phyloP scores from a whole-genome alignment of 164 flowering plant species.

The Stephania cephalantha region DNA sequence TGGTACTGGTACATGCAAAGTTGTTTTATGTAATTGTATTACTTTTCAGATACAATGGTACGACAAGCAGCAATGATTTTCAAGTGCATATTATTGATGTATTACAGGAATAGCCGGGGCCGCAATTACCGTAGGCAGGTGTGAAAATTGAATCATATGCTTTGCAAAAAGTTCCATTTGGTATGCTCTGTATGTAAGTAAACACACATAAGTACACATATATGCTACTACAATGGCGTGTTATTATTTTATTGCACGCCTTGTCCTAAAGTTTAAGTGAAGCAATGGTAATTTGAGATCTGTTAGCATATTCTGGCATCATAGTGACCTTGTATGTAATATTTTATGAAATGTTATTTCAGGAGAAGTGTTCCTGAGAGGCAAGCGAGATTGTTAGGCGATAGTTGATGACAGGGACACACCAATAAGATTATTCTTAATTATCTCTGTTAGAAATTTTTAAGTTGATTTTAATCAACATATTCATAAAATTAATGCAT shows the following conservation, averaged over 20 bases:
- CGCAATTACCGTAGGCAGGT: conserved; percentile 93
- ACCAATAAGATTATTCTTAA: not conserved
- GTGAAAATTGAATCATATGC: conserved; percentile 2
- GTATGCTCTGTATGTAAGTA: not conserved
- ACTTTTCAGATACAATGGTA: conserved; percentile 75
- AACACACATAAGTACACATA: not conserved
- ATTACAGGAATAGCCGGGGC: conserved; percentile 88
- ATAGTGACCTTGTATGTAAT: not conserved
- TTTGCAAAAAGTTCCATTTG: not conserved
- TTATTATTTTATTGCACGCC: not conserved
- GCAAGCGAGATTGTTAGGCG: not conserved
- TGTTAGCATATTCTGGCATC: not conserved
- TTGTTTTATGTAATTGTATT: conserved; percentile 9
- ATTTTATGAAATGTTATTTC: not conserved
- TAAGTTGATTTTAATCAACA: not conserved
- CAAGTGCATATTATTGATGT: conserved; percentile 71
- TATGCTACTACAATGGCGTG: not conserved
- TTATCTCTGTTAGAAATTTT: not conserved
- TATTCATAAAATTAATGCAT: not conserved
- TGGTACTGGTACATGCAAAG: not conserved
- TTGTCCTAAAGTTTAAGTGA: not conserved
- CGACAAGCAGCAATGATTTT: conserved; percentile 88
- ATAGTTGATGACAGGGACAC: not conserved
- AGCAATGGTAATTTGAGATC: not conserved
- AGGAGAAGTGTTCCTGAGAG: not conserved